A percentile compares a stretch with the other conserved stretches of the same genome.
These are phyloP conservation scores for Trametes villosa DNA, from an alignment of 768 basidiomycete genomes.

Conservation along the genomic window DNA sequence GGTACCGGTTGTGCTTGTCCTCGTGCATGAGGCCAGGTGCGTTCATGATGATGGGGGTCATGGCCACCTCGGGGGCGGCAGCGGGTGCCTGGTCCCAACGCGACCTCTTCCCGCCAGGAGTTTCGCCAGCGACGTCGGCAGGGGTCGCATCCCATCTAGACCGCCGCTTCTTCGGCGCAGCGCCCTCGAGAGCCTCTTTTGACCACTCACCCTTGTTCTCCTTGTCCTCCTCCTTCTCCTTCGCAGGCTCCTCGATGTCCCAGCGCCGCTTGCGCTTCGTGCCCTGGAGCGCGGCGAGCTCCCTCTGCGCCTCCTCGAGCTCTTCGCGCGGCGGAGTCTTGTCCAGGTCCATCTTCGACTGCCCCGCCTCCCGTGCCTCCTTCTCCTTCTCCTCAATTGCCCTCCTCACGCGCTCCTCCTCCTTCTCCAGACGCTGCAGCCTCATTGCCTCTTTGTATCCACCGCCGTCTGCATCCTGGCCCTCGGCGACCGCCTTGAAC, in stretches of 20 bases:
- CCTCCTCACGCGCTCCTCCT: slow-evolving; percentile 81
- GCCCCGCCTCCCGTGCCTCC: slow-evolving; percentile 68
- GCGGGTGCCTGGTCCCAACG: slow-evolving; percentile 97
- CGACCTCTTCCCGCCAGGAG: slow-evolving; percentile 74
- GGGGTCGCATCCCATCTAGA: slow-evolving; percentile 98
- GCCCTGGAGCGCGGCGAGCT: slow-evolving; percentile 60
- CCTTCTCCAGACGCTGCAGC: slow-evolving; percentile 86
- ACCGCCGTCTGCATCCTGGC: slow-evolving; percentile 75
- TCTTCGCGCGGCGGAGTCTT: slow-evolving; percentile 88
- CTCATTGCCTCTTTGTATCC: slow-evolving; percentile 98
- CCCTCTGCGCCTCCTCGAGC: slow-evolving; percentile 71
- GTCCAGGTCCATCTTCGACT: slow-evolving; percentile 87
- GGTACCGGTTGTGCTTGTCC: slow-evolving; percentile 95
- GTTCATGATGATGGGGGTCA: slow-evolving; percentile 87
- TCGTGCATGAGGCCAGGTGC: slow-evolving; percentile 82
- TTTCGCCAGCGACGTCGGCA: slow-evolving; percentile 65
- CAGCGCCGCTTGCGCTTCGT: slow-evolving; percentile 79
- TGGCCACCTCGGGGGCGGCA: slow-evolving; percentile 60
- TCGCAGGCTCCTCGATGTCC: slow-evolving; percentile 62
- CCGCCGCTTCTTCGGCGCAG: slow-evolving; percentile 87
- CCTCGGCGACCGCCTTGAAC: slow-evolving; percentile 70
- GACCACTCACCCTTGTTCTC: slow-evolving; percentile 72
- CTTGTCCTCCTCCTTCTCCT: slow-evolving; percentile 53
- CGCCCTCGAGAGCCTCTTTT: slow-evolving; percentile 71
- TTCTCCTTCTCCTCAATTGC: slow-evolving; percentile 91